Conservation (phyloP, 2,329 filamentous ascomycete species). For the Pestalotiopsis sp. region DNA sequence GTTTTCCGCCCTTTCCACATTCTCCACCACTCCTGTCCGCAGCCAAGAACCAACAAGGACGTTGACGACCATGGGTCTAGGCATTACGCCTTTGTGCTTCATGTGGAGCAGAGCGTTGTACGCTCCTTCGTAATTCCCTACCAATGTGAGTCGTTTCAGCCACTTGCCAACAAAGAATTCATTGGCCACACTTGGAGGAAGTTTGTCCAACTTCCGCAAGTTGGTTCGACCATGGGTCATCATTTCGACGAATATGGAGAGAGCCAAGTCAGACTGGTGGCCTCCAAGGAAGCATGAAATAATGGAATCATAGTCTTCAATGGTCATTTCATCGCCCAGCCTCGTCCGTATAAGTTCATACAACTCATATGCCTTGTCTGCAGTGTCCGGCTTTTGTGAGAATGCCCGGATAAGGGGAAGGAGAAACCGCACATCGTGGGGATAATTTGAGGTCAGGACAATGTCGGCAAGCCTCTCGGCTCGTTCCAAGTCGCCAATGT, state of each 20-base stretch:
- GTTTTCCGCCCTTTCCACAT: constrained; percentile 64
- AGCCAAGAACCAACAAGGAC: constrained; percentile 81
- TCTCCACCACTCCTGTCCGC: constrained; percentile 57
- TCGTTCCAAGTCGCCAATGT: constrained; percentile 58
- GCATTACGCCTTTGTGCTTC: constrained; percentile 67
- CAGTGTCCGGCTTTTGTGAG: constrained; percentile 52
- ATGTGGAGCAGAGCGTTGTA: constrained; percentile 75
- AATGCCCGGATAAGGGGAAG: constrained; percentile 72
- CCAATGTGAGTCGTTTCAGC: constrained; percentile 81
- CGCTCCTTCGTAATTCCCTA: constrained; percentile 71
- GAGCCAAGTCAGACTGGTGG: constrained; percentile 66
- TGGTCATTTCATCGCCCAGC: constrained; percentile 62
- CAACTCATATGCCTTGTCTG: constrained; percentile 64
- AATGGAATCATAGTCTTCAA: constrained; percentile 77
- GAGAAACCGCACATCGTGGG: constrained; percentile 57
- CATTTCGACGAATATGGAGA: constrained; percentile 87
- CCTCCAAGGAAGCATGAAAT: constrained; percentile 71
- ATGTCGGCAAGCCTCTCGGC: constrained; percentile 59
- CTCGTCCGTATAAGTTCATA: constrained; percentile 67
- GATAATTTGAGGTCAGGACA: constrained; percentile 48
- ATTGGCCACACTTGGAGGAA: constrained; percentile 61
- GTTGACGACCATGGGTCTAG: constrained; percentile 78
- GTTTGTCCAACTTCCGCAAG: constrained; percentile 40
- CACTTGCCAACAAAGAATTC: constrained; percentile 86
- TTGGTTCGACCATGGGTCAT: constrained; percentile 67